Evolutionary conservation across 225 moss, liverwort and hornwort genomes (phyloP), one percentile per base, ranked within the genome.

Genomic region (Polytrichum formosum): DNA sequence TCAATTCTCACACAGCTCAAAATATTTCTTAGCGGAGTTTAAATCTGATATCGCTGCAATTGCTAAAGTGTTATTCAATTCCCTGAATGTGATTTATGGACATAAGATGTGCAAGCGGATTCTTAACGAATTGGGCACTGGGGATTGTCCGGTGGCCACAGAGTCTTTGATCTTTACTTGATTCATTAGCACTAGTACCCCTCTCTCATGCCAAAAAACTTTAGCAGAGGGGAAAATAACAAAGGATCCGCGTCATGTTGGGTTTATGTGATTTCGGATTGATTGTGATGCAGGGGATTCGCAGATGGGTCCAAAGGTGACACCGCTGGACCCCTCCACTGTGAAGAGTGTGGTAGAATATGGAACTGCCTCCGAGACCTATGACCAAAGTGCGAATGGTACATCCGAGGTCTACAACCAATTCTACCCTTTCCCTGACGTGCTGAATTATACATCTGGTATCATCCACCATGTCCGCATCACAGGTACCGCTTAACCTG

Each of bases 401-500:
- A 54, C 77, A 22, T 64, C 85, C 1, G 81, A 92, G 73, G 74
- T 98, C 37, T 98, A 98, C 74, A 94, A 75, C 78, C 97, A 94
- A 71, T 67, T 91, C 5, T 98, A 94, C 58, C 97, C 97, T 0
- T 98, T 82, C 66, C 23, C 80, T 5, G 87, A 78, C 4, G 69
- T 86, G n/a, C 76, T 91, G 61, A 98, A 98, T 72, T 98, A 98
- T 55, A 92, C 97, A 8, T 98, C 94, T 1, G 94, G 92, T 71
- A 94, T 98, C 61, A 94, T 98, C 58, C 97, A 98, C 69, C 94
- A 98, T 73, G 94, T 90, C 55, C 92, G 92, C 64, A 80, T 98
- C 46, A 81, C 79, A 59, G 96, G 94, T 97, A 13, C 13, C 46
- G 46, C 46, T 4, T 46, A 46, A 13, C 46, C 46, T 0, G 13